These are phyloP conservation scores for Fonsecaea pedrosoi DNA, from an alignment of 2,329 filamentous ascomycete species.

Conservation along the genomic window DNA sequence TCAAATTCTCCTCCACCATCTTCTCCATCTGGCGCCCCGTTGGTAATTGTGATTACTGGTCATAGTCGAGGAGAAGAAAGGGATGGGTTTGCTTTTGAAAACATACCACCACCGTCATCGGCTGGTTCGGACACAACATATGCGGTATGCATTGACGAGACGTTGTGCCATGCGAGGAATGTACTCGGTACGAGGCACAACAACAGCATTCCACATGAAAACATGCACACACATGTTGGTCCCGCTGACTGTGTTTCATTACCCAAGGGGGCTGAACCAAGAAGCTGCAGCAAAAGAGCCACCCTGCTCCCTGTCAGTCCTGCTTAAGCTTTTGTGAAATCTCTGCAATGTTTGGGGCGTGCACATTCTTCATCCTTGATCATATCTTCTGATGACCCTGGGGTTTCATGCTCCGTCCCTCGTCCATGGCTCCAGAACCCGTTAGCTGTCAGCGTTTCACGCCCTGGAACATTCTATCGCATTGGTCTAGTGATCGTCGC, in stretches of 20 bases:
- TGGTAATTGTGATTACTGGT: slow-evolving; percentile 15
- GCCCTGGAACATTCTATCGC: slow-evolving; percentile 11
- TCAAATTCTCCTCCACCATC: slow-evolving; percentile 24
- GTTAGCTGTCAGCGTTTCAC: neutral
- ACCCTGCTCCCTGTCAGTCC: neutral
- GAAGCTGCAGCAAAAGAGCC: slow-evolving; percentile 8
- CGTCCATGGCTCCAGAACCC: neutral
- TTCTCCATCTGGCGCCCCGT: slow-evolving; percentile 20
- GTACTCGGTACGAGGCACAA: no score
- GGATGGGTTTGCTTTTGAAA: neutral
- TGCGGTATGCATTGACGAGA: slow-evolving; percentile 7
- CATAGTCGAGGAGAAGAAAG: slow-evolving; percentile 4
- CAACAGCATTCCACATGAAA: neutral
- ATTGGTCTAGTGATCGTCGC: neutral
- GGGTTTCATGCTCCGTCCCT: slow-evolving; percentile 15
- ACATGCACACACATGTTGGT: neutral
- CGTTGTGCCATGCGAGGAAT: slow-evolving; percentile 4
- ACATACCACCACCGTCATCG: neutral
- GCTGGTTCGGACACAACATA: slow-evolving; percentile 14
- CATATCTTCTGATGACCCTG: slow-evolving; percentile 14
- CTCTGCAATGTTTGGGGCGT: slow-evolving; percentile 1
- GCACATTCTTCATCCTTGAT: neutral
- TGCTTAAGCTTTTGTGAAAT: slow-evolving; percentile 8
- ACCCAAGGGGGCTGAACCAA: slow-evolving; percentile 14
- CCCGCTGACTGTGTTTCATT: slow-evolving; percentile 32